Percentiles rank a stretch among this genome's conserved stretches.
Conservation (phyloP, 2,329 filamentous ascomycete species). For the Fonsecaea nubica region DNA sequence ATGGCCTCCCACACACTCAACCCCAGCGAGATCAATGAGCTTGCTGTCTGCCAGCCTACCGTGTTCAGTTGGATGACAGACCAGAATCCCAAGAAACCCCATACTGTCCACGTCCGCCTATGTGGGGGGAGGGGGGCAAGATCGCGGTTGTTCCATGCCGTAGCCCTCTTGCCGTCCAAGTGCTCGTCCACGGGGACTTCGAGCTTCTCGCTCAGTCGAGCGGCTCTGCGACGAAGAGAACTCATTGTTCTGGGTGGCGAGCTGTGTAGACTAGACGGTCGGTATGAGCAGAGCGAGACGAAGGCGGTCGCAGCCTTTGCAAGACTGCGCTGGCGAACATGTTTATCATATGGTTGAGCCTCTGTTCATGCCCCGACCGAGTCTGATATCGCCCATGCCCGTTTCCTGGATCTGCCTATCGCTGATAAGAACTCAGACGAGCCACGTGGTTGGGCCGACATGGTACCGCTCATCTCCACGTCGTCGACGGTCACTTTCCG, state of each 20-base stretch:
- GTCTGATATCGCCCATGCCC: not conserved
- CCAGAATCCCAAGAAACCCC: constrained; percentile 67
- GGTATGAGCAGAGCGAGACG: too few species aligned
- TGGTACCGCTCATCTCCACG: constrained; percentile 11
- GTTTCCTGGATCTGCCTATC: not conserved
- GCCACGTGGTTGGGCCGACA: not conserved
- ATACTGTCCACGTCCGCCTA: constrained; percentile 77
- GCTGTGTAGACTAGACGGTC: not conserved
- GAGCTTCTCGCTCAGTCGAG: constrained; percentile 25
- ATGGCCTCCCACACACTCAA: constrained; percentile 42
- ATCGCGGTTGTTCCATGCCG: constrained; percentile 27
- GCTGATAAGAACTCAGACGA: constrained; percentile 2
- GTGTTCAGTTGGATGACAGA: constrained; percentile 41
- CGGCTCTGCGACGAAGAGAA: constrained; percentile 21
- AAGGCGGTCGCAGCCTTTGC: not conserved
- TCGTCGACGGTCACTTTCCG: constrained; percentile 8
- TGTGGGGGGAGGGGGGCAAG: constrained; percentile 20
- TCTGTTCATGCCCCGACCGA: not conserved
- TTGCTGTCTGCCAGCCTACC: constrained; percentile 43
- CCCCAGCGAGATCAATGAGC: constrained; percentile 41
- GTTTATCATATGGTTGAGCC: constrained; percentile 6
- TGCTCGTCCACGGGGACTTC: constrained; percentile 26
- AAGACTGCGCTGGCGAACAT: not conserved
- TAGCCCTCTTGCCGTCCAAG: constrained; percentile 19
- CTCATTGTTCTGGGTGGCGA: constrained; percentile 9